Conservation (phyloP, 2,329 filamentous ascomycete genomes). For the Teratosphaeria viscida region DNA sequence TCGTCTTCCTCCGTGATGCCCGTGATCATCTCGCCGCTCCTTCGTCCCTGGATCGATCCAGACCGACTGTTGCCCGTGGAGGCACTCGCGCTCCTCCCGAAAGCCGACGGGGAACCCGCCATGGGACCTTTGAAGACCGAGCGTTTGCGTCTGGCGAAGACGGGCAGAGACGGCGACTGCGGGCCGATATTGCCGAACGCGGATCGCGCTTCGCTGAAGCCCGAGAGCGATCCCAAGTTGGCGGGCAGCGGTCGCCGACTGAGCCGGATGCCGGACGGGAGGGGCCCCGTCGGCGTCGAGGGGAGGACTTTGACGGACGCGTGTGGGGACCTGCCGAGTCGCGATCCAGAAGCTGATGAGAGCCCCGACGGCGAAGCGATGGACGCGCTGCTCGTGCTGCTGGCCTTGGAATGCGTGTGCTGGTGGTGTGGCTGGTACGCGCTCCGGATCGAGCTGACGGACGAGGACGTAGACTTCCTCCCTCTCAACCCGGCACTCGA, state of each 20-base stretch:
- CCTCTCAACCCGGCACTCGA: slow-evolving; percentile 75
- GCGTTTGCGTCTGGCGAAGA: slow-evolving; percentile 73
- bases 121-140: slow-evolving; percentile 74
- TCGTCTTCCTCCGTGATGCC: slow-evolving; percentile 25
- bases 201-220: slow-evolving; percentile 15
- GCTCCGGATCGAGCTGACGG: slow-evolving; percentile 82
- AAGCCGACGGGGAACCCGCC: slow-evolving; percentile 34
- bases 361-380: slow-evolving; percentile 39
- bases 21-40: slow-evolving; percentile 66
- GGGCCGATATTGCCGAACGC: slow-evolving; percentile 35
- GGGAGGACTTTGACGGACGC: slow-evolving; percentile 92
- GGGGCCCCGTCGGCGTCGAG: slow-evolving; percentile 67
- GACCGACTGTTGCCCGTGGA: slow-evolving; percentile 15
- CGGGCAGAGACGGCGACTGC: slow-evolving; percentile 48
- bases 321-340: slow-evolving; percentile 64
- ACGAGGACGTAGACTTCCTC: slow-evolving; percentile 91
- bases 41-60: slow-evolving; percentile 54
- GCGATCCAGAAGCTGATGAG: slow-evolving; percentile 46
- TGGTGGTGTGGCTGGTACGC: slow-evolving; percentile 71
- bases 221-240: slow-evolving; percentile 19
- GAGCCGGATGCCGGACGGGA: slow-evolving; percentile 78
- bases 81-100: slow-evolving; percentile 8
- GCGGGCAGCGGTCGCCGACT: slow-evolving; percentile 23
- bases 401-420: slow-evolving; percentile 59
- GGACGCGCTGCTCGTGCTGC: slow-evolving; percentile 75